Base-by-base conservation (phyloP, 768 basidiomycete genomes). In the Russula sp. region DNA sequence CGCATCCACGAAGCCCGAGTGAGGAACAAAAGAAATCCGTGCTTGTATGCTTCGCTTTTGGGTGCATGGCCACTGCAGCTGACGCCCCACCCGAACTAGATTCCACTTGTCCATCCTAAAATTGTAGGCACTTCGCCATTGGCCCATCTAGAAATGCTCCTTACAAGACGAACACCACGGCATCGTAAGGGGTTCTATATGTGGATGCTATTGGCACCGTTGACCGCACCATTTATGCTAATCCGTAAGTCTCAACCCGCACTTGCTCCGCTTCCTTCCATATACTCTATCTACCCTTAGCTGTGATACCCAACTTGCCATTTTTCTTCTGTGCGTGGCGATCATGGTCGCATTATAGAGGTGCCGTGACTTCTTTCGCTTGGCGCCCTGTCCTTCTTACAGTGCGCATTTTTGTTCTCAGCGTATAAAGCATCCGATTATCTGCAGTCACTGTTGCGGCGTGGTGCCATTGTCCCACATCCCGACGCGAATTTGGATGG, bases 291-390 rank as follows among this genome's bases (percentile, higher is more conserved):
- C 11, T 34, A 18, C 60, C 25, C 25, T 3, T 29, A 92, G 90
- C 90, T 29, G 70, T 92, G 47, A 83, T 92, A 73, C 90, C 90
- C 35, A 93, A 93, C 70, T 72, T 93, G 22, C 90, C 90, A 0
- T 86, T 93, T 71, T 90, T 93, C 76, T 93, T 88, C 73, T 90
- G 88, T 67, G 81, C 78, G 10, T 93, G 90, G 90, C 79, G 90
- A 47, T 84, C 88, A 46, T 93, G 89, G 89, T 86, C 85, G 43
- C 90, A 93, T 72, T 92, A 86, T 70, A 81, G 78, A 79, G 88
- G 89, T 88, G 60, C 42, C 56, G 18, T 60, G 18, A 1, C 2
- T 34, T 38, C 14, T 47, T 47, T 46, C n/a, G 14, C 29, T 34
- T 34, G 45, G 38, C 25, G 49, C 45, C 18, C 25, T 13, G 46